A percentile compares a stretch with the other conserved stretches of the same genome.
Conservation (phyloP, 768 basidiomycete species). For the Podaxis sp. region DNA sequence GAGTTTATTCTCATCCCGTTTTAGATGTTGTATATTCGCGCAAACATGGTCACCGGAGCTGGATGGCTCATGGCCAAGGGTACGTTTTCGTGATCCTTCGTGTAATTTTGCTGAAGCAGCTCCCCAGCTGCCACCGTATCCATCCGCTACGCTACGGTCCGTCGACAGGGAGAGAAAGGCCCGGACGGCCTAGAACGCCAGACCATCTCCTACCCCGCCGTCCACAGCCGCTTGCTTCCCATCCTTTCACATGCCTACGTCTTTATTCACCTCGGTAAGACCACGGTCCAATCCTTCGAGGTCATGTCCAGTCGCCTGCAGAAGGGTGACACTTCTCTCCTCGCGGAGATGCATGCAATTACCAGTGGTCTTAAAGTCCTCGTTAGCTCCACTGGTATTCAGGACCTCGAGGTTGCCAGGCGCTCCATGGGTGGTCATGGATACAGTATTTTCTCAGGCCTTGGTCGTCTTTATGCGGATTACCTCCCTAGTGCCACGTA, state of each 20-base stretch:
- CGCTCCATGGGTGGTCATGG: constrained; percentile 80
- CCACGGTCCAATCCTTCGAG: constrained; percentile 53
- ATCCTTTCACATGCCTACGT: constrained; percentile 69
- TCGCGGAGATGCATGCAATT: constrained; percentile 73
- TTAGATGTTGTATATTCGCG: constrained; percentile 75
- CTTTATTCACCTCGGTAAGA: constrained; percentile 62
- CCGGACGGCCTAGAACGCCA: constrained; percentile 59
- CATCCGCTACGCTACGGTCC: constrained; percentile 71
- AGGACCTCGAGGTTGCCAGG: constrained; percentile 64
- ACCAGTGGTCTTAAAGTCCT: constrained; percentile 70
- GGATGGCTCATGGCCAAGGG: constrained; percentile 72
- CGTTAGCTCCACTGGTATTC: constrained; percentile 48
- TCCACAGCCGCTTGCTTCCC: constrained; percentile 71
- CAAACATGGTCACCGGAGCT: constrained; percentile 59
- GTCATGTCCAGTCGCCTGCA: constrained; percentile 48
- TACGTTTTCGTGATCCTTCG: constrained; percentile 21
- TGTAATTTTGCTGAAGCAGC: background rate
- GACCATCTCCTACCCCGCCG: constrained; percentile 71
- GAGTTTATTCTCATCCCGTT: background rate
- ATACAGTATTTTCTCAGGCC: constrained; percentile 65
- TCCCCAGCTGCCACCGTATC: constrained; percentile 55
- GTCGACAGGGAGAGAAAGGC: constrained; percentile 61
- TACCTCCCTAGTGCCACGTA: constrained; percentile 66
- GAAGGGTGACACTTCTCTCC: constrained; percentile 55
- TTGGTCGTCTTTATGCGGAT: constrained; percentile 65